Conservation (phyloP, 2,329 filamentous ascomycete species). For the Colletotrichum truncatum region DNA sequence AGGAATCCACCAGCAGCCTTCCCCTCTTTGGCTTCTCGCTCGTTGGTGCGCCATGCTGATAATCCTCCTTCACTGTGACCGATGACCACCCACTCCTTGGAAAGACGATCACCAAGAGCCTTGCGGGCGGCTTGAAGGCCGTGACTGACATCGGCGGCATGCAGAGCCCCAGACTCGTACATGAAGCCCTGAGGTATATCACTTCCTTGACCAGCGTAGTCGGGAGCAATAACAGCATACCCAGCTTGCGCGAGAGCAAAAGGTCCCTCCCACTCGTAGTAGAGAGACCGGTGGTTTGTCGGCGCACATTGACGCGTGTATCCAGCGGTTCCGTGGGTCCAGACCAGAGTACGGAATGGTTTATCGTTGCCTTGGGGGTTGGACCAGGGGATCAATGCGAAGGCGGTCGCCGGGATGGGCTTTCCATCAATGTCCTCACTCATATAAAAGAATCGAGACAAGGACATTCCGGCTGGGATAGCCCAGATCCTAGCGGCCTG, state of each 20-base stretch:
- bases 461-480: constrained; percentile 20
- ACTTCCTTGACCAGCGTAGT: constrained; percentile 25
- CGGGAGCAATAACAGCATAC: constrained; percentile 18
- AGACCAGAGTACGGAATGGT: constrained; percentile 29
- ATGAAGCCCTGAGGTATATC: constrained; percentile 33
- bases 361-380: constrained; percentile 9
- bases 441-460: constrained; percentile 25
- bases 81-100: constrained; percentile 33
- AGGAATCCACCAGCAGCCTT: constrained; percentile 25
- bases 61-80: constrained; percentile 37
- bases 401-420: constrained; percentile 27
- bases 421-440: constrained; percentile 16
- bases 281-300: constrained; percentile 33
- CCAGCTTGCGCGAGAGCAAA: constrained; percentile 30
- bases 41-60: constrained; percentile 36
- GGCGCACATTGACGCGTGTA: constrained; percentile 33
- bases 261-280: constrained; percentile 35
- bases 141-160: constrained; percentile 32
- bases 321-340: constrained; percentile 38
- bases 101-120: constrained; percentile 14
- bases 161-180: constrained; percentile 32
- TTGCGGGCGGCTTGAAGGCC: constrained; percentile 31
- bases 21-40: constrained; percentile 31
- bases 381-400: constrained; percentile 25
- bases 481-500: constrained; percentile 17